A percentile compares a stretch with the other conserved stretches of the same genome.
Evolutionary conservation across 2,329 filamentous ascomycete genomes (phyloP).

Genomic region (Septoria petroselini): DNA sequence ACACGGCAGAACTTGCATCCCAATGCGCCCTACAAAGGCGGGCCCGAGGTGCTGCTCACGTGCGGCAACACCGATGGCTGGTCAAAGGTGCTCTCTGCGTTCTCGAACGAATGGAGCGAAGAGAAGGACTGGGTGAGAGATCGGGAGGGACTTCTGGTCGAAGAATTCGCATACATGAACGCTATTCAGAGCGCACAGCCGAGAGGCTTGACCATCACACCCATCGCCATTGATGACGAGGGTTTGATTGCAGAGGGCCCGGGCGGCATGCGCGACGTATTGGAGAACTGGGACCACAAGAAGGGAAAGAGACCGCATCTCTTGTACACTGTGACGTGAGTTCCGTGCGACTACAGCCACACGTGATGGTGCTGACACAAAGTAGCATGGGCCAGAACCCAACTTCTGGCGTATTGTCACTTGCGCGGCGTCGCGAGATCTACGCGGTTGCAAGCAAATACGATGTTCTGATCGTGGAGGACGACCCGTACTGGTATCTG

Average conservation of each 20-base stretch:
- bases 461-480: constrained; percentile 87
- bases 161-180: constrained; percentile 78
- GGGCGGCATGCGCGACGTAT: constrained; percentile 71
- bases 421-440: constrained; percentile 71
- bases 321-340: constrained; percentile 85
- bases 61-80: constrained; percentile 85
- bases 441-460: constrained; percentile 79
- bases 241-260: constrained; percentile 74
- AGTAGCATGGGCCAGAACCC: constrained; percentile 83
- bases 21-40: constrained; percentile 71
- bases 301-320: constrained; percentile 75
- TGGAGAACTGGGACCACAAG: constrained; percentile 75
- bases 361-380: constrained; percentile 11
- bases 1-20: constrained; percentile 73
- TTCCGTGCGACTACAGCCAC: constrained; percentile 28
- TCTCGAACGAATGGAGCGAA: constrained; percentile 72
- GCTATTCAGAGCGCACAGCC: constrained; percentile 66
- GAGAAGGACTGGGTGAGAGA: constrained; percentile 64
- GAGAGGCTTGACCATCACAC: constrained; percentile 67
- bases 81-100: constrained; percentile 69
- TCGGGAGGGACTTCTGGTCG: constrained; percentile 73
- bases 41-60: constrained; percentile 74
- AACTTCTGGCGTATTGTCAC: constrained; percentile 69
- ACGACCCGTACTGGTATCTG: constrained; percentile 91
- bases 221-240: constrained; percentile 71